These are phyloP conservation scores for Cryptomeria japonica DNA, from an alignment of 75 land plant species.

Conservation along the genomic window DNA sequence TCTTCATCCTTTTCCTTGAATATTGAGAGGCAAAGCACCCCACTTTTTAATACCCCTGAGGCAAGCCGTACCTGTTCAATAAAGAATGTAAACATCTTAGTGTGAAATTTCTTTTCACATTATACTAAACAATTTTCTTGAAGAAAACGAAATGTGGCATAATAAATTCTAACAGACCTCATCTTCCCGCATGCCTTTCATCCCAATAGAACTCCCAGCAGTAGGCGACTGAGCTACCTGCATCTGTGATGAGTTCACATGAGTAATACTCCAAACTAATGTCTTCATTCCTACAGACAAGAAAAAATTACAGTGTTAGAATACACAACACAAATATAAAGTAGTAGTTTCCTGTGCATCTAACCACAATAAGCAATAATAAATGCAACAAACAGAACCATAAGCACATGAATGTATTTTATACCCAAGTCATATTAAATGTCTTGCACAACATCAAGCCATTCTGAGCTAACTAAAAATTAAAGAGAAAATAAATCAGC, in stretches of 20 bases:
- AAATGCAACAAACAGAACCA: neutral
- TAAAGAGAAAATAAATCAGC: neutral
- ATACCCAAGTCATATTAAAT: neutral
- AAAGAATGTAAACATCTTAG: neutral
- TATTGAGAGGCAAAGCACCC: slow-evolving; percentile 85
- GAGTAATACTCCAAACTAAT: slow-evolving; percentile 94
- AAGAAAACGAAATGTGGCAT: neutral
- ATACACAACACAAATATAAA: neutral
- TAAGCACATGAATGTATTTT: neutral
- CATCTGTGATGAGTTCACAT: slow-evolving; percentile 74
- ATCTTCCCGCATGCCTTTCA: slow-evolving; percentile 97
- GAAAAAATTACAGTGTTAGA: neutral
- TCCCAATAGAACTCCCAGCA: slow-evolving; percentile 40
- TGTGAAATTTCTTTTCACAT: neutral
- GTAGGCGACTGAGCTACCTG: slow-evolving; percentile 43
- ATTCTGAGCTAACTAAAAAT: neutral
- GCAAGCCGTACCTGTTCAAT: slow-evolving; percentile 80
- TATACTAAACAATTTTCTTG: neutral
- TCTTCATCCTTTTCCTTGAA: slow-evolving; percentile 99
- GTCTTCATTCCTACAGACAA: slow-evolving; percentile 94
- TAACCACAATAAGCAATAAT: neutral
- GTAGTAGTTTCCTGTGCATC: neutral
- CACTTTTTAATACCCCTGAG: slow-evolving; percentile 94
- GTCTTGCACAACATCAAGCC: neutral
- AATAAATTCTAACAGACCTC: slow-evolving; percentile 56